phyloP scores from a whole-genome alignment of 2,329 filamentous ascomycete species.

The Cercospora sp. region DNA sequence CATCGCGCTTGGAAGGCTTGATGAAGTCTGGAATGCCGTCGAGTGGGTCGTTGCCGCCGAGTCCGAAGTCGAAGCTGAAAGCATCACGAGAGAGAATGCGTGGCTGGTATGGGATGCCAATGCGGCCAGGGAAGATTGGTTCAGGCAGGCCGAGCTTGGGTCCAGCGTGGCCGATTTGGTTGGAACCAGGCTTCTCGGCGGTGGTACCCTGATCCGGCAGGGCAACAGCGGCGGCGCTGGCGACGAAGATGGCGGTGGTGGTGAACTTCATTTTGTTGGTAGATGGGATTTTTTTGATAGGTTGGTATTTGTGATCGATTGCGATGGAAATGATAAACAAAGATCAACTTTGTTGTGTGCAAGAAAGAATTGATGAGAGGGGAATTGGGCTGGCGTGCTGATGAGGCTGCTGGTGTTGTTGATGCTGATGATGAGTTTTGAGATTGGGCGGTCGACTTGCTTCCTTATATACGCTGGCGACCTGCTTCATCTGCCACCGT shows the following conservation, averaged over 20 bases:
- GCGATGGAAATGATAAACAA: not conserved
- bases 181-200: not conserved
- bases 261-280: not conserved
- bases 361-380: not conserved
- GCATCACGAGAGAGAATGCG: not conserved
- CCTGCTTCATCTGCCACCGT: not conserved
- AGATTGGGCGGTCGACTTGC: not conserved
- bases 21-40: not conserved
- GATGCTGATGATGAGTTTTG: not conserved
- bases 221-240: not conserved
- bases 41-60: not conserved
- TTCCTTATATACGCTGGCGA: not conserved
- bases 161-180: not conserved
- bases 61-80: not conserved
- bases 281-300: not conserved
- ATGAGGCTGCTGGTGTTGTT: not conserved
- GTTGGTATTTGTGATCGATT: not conserved
- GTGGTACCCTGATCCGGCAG: not conserved
- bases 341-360: not conserved
- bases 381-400: not conserved
- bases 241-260: not conserved
- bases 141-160: not conserved
- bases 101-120: not conserved
- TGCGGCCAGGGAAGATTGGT: not conserved
- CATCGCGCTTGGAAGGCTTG: not conserved